Evolutionary conservation across 345 rosid genomes (phyloP).

Genomic region (Cardiospermum halicacabum): DNA sequence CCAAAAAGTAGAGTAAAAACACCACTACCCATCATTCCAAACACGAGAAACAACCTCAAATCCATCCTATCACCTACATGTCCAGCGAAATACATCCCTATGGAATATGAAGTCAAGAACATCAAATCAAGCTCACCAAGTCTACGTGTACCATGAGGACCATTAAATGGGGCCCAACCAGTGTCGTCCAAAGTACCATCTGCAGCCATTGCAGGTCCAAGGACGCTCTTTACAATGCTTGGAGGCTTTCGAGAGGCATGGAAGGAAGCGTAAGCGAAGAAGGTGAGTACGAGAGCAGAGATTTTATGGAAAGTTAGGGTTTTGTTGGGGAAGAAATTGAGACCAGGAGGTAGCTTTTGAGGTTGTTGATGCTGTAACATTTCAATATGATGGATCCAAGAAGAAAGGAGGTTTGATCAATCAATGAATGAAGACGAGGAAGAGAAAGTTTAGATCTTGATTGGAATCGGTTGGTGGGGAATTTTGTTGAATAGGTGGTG

Average conservation of each 20-base stretch:
- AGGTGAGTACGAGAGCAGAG: slow-evolving; percentile 52
- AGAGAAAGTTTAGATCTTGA: background rate
- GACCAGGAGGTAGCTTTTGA: slow-evolving; percentile 43
- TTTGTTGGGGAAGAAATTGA: slow-evolving; percentile 51
- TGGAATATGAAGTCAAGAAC: slow-evolving; percentile 60
- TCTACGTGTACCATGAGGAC: slow-evolving; percentile 55
- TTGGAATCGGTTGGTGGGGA: background rate
- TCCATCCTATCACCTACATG: slow-evolving; percentile 80
- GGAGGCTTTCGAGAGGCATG: slow-evolving; percentile 97
- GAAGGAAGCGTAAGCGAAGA: slow-evolving; percentile 82
- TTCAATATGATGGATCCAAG: background rate
- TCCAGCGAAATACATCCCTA: slow-evolving; percentile 86
- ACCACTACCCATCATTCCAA: slow-evolving; percentile 94
- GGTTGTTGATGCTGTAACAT: slow-evolving; percentile 30
- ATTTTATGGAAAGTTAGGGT: slow-evolving; percentile 65
- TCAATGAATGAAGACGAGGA: no score
- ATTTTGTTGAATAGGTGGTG: background rate
- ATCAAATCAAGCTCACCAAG: slow-evolving; percentile 95
- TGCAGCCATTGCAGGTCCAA: slow-evolving; percentile 50
- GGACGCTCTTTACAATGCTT: slow-evolving; percentile 86
- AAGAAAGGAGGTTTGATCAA: background rate
- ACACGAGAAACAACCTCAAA: slow-evolving; percentile 82
- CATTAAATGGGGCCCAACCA: slow-evolving; percentile 90
- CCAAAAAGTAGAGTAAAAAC: slow-evolving; percentile 62
- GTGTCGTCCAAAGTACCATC: slow-evolving; percentile 25